phyloP scores from a whole-genome alignment of 495 filamentous ascomycete species.

The Tuber aestivum region DNA sequence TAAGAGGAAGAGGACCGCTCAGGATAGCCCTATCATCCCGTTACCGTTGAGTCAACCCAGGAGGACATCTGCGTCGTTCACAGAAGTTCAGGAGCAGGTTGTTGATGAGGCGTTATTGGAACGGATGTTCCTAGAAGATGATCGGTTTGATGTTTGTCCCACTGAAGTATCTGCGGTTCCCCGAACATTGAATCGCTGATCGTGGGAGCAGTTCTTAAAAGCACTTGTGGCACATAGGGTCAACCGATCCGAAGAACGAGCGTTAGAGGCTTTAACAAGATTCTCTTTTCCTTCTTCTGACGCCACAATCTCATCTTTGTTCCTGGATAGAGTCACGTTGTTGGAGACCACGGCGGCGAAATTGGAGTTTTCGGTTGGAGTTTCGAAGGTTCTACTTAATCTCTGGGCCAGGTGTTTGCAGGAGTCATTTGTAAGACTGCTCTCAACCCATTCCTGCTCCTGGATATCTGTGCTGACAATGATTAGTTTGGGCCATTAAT shows the following conservation, averaged over 20 bases:
- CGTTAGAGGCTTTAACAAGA: conserved; percentile 52
- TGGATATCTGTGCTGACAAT: conserved; percentile 24
- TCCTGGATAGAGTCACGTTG: conserved; percentile 52
- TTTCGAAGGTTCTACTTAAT: conserved; percentile 51
- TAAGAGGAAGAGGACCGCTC: conserved; percentile 59
- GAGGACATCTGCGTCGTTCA: conserved; percentile 11
- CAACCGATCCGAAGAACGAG: conserved; percentile 48
- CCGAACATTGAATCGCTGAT: background rate
- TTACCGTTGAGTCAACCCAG: conserved; percentile 51
- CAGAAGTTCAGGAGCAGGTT: conserved; percentile 16
- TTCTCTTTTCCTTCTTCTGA: conserved; percentile 54
- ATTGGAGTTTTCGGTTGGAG: conserved; percentile 50
- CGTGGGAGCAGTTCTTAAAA: conserved; percentile 50
- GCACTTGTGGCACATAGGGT: conserved; percentile 55
- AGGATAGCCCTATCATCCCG: conserved; percentile 52
- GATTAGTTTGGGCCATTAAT: conserved; percentile 52
- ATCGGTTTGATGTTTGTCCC: conserved; percentile 41
- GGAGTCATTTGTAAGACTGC: conserved; percentile 52
- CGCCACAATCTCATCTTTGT: conserved; percentile 52
- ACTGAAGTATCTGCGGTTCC: background rate
- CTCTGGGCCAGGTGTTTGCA: conserved; percentile 60
- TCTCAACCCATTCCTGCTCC: conserved; percentile 3
- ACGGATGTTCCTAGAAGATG: conserved; percentile 42
- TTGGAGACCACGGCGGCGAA: conserved; percentile 41
- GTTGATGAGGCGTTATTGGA: conserved; percentile 42